Evolutionary conservation across 805 yeast species (phyloP), one percentile per base, ranked within the genome.

Genomic region (Myxozyma monticola): DNA sequence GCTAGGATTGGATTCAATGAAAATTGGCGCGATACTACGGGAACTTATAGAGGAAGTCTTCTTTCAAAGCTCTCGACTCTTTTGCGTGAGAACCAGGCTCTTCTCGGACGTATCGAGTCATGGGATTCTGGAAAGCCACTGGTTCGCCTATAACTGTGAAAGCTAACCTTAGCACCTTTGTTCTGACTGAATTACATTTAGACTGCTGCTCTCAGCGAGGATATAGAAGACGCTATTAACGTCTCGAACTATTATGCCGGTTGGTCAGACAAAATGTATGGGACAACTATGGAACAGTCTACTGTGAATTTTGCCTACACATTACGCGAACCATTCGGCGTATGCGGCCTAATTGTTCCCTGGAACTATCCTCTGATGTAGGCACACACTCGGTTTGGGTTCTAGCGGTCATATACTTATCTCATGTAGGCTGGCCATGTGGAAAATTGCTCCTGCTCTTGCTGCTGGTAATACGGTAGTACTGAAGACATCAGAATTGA

Each of bases 381-480:
- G 10, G 47, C 31, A 9, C 25, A 4, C 9, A 28, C 10, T 26
- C 15, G 12, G 7, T 17, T 22, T 30, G 8, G 21, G 12, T 3
- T 6, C 28, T 12, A 29, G 12, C n/a, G 22, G 33, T 36, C 14
- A 40, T 29, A 18, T 30, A 5, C 18, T 24, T 7, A 9, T 6
- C n/a, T n/a, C 7, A 37, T 15, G 8, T 24, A 54, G 59, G 59
- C 41, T 57, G 9, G 44, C 61, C 4, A 26, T 57, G n/a, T 85
- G 93, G 93, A 85, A 85, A 68, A 72, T 85, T 63, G 88, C 85
- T 24, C 91, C 91, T 20, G 93, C 95, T 8, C 70, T 85, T 57
- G 88, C 90, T 36, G 83, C 87, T 45, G 93, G 93, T 47, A 85
- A 86, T 68, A 76, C 80, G 12, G 77, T 84, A 39, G 80, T 85